Evolutionary conservation across 768 basidiomycete genomes (phyloP), one percentile per base, ranked within the genome.

Genomic region (Pulveroboletus sp.): DNA sequence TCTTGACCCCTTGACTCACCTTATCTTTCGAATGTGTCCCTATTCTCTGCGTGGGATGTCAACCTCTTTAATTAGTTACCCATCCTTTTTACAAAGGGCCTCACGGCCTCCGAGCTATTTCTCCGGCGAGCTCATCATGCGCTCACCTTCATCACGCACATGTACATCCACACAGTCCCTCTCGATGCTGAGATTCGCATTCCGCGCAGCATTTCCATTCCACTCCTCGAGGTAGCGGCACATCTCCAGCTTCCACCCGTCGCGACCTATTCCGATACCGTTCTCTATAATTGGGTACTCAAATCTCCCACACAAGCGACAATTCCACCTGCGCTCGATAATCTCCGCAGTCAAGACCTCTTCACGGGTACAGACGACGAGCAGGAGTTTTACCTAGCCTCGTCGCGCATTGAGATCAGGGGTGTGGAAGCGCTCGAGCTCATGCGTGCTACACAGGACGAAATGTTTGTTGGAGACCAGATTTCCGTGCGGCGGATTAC

Each of bases 241-340:
- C 70, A 84, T 38, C 80, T 97, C 10, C 82, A 87, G 46, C 71
- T 97, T 2, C 94, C 94, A 1, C 92, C 94, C 0, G 74, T 95
- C 34, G 75, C 93, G 49, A 97, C 93, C 4, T 97, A 93, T 63
- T 85, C 93, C 10, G 93, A 95, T 64, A 86, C 85, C 24, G 93
- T 97, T 8, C 77, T 97, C 23, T 97, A 93, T 70, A 95, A 95
- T 64, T 90, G 87, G 85, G 56, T 25, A 59, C 75, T 56, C 55
- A 72, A 35, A 34, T 38, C 31, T 62, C 69, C 54, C 69, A 38
- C 39, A 6, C 40, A 63, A 2, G 50, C 52, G 27, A 55, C 57
- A 50, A 64, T 69, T 49, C 56, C 61, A 12, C 73, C 76, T 1
- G 70, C 69, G 25, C 66, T 79, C 6, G 69, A 82, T 45, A 84